Percentiles rank a stretch among this genome's conserved stretches.
phyloP scores from a whole-genome alignment of 805 yeast genomes.

The Metschnikowia santaceciliae region DNA sequence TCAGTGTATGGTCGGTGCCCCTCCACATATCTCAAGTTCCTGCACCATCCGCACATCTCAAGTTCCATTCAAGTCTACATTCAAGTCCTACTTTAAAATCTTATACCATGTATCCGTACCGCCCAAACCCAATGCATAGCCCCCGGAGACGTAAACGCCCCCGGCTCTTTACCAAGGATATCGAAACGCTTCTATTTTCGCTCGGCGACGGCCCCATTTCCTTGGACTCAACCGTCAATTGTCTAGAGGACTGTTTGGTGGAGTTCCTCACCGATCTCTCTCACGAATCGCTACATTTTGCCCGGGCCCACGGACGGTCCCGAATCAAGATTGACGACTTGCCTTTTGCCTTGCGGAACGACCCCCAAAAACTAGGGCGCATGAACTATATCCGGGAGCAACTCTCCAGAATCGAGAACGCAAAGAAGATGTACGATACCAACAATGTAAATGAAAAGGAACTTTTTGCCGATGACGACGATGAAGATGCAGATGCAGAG shows the following conservation, averaged over 20 bases:
- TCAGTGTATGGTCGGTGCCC: too few species aligned
- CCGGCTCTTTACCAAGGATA: slow-evolving; percentile 38
- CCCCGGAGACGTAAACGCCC: slow-evolving; percentile 27
- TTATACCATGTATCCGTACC: slow-evolving; percentile 10
- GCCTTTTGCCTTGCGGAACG: slow-evolving; percentile 38
- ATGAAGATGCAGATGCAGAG: slow-evolving; percentile 17
- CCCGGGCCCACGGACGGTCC: slow-evolving; percentile 36
- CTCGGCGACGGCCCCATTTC: slow-evolving; percentile 42
- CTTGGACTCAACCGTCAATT: slow-evolving; percentile 34
- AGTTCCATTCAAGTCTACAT: background rate
- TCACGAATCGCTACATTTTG: slow-evolving; percentile 29
- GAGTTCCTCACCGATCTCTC: slow-evolving; percentile 36
- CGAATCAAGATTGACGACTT: slow-evolving; percentile 41
- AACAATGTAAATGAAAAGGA: slow-evolving; percentile 20
- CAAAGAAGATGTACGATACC: slow-evolving; percentile 40
- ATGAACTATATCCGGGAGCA: slow-evolving; percentile 39
- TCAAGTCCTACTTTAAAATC: background rate
- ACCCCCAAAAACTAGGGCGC: slow-evolving; percentile 40
- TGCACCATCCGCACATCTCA: background rate
- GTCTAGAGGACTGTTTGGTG: slow-evolving; percentile 36
- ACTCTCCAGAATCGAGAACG: slow-evolving; percentile 33
- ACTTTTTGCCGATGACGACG: slow-evolving; percentile 15
- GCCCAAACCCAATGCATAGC: slow-evolving; percentile 7
- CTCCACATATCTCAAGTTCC: background rate
- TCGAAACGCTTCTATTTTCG: slow-evolving; percentile 38